These are phyloP conservation scores for Persicaria tinctoria DNA, from an alignment of 148 eudicot species.

Conservation along the genomic window DNA sequence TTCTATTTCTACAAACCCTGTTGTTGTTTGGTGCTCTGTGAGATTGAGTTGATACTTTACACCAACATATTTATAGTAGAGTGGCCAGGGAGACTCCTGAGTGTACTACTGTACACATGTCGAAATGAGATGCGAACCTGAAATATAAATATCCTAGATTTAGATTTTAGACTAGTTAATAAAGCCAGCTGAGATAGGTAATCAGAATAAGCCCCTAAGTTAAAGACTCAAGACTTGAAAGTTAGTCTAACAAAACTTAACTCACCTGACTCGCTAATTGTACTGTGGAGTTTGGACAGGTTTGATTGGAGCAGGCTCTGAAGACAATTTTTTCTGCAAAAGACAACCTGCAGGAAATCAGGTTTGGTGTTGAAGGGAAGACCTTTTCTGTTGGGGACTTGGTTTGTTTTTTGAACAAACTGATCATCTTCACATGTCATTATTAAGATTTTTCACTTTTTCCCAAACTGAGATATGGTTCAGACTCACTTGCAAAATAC, in stretches of 20 bases:
- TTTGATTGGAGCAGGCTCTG: not conserved
- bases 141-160: not conserved
- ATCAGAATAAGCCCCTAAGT: no score
- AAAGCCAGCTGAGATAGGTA: no score
- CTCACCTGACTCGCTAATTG: not conserved
- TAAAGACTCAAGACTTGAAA: not conserved
- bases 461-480: not conserved
- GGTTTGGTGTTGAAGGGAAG: not conserved
- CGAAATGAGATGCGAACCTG: not conserved
- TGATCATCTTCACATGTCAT: not conserved
- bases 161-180: not conserved
- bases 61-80: not conserved
- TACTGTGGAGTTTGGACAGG: not conserved
- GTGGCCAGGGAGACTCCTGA: not conserved
- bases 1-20: not conserved
- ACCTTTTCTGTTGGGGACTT: not conserved
- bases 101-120: not conserved
- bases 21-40: constrained; percentile 1
- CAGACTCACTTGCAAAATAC: not conserved
- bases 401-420: not conserved
- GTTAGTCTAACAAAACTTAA: not conserved
- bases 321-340: not conserved
- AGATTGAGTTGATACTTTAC: not conserved
- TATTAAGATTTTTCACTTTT: not conserved
- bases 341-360: constrained; percentile 1